Conservation (phyloP, 2,329 filamentous ascomycete species). For the Sporothrix luriei region DNA sequence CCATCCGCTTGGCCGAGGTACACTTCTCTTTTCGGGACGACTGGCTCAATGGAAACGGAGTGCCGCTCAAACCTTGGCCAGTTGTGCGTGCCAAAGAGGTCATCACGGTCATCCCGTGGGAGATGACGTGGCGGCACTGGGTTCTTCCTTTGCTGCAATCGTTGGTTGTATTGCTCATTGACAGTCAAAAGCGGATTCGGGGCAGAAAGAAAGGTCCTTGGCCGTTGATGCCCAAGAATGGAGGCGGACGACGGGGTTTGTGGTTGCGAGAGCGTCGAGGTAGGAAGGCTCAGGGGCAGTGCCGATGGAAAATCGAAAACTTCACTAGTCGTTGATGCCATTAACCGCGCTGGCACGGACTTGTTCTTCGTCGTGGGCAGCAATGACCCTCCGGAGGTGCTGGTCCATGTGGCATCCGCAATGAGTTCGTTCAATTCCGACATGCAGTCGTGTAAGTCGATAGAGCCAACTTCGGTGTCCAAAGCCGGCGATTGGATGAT, state of each 20-base stretch:
- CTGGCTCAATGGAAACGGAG: background rate
- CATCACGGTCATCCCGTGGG: background rate
- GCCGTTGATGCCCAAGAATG: background rate
- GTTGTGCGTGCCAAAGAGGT: background rate
- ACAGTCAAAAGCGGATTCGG: background rate
- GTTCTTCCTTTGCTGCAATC: background rate
- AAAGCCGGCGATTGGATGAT: background rate
- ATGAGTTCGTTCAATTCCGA: background rate
- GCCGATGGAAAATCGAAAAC: no score
- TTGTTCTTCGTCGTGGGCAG: background rate
- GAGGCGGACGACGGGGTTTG: background rate
- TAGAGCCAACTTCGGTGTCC: background rate
- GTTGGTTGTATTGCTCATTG: background rate
- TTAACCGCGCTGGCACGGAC: background rate
- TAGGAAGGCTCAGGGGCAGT: background rate
- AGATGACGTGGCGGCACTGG: background rate
- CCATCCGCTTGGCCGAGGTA: background rate
- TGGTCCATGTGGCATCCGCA: background rate
- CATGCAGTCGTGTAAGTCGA: background rate
- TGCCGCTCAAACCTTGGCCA: background rate
- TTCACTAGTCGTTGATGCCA: background rate
- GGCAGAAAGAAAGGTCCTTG: background rate
- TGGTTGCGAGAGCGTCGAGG: no score
- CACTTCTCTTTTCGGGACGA: background rate
- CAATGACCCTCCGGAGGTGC: background rate